Base-by-base conservation (phyloP, 306 rosid genomes). In the Myrica gale region DNA sequence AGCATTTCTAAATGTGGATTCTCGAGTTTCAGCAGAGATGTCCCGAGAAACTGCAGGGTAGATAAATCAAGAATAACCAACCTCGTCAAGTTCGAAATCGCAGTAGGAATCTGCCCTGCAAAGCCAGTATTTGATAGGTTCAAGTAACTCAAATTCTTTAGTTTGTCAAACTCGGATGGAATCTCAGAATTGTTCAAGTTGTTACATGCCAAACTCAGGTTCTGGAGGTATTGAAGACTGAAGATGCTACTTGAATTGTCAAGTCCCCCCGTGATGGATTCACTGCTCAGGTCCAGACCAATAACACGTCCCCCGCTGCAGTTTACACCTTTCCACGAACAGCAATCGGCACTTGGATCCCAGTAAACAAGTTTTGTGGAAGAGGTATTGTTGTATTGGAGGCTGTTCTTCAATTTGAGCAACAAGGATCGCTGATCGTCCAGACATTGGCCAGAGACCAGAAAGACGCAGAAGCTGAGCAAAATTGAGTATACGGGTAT, bases 21-120 rank as follows among this genome's bases (percentile, higher is more conserved):
- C 74, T 79, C 85, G 47, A 85, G 83, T 44, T 68, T 81, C 69
- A 81, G 23, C 6, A 10, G 60, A 11, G 47, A 58, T 9, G 68
- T 80, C 12, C 37, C 12, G 26, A 61, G 15, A 52, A 16, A 68
- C 16, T 26, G 0, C 21, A 5, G 16, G 37, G 68, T 74, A 52
- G 88, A 87, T 17, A 85, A 1, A 74, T 83, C 83, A 63, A 88
- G 89, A 68, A 77, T 50, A 11, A 76, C 80, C 79, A 88, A 88
- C 78, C 71, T 80, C 26, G 80, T 86, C 62, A 89, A 70, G 8
- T 17, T 76, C 42, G 86, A 86, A 71, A 89, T 74, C 55, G 78
- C 90, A 1, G 20, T 10, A 0, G 89, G 88, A 52, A 88, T 82
- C 63, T 78, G 88, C 8, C 83, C 88, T 56, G 0, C 6, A 66